These are phyloP conservation scores for rapeseed (Brassica napus) DNA, from an alignment of 345 rosid genomes.

Conservation along the genomic window DNA sequence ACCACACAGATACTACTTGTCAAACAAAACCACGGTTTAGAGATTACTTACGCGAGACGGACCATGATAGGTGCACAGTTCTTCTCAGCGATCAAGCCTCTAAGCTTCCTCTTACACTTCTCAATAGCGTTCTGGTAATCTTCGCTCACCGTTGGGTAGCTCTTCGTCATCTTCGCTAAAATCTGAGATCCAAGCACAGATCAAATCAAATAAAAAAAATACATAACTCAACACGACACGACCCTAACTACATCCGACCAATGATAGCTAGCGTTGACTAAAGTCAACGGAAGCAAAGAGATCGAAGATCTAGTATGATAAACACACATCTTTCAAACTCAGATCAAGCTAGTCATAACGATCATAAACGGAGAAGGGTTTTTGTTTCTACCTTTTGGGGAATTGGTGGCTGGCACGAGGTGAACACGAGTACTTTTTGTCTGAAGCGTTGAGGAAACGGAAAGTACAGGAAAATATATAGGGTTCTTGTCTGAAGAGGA, in stretches of 20 bases:
- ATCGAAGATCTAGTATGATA: too few relatives aligned
- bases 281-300: too few relatives aligned
- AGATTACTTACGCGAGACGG: slow-evolving; percentile 68
- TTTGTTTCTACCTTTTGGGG: slow-evolving; percentile 18
- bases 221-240: neutral
- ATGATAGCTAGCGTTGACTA: neutral
- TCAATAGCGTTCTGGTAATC: slow-evolving; percentile 80
- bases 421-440: slow-evolving; percentile 43
- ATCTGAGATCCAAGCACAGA: too few relatives aligned
- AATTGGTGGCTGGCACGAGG: slow-evolving; percentile 46
- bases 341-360: neutral
- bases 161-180: slow-evolving; percentile 63
- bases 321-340: too few relatives aligned
- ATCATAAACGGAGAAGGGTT: neutral
- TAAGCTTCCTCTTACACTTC: slow-evolving; percentile 81
- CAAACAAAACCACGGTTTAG: neutral
- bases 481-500: slow-evolving; percentile 9
- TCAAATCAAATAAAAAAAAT: neutral
- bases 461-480: slow-evolving; percentile 21
- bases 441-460: neutral
- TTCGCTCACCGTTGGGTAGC: slow-evolving; percentile 75
- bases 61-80: slow-evolving; percentile 94
- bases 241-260: neutral
- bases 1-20: neutral
- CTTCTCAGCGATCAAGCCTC: slow-evolving; percentile 87